Evolutionary conservation across 148 eudicot genomes (phyloP), one percentile per base, ranked within the genome.

Genomic region (Camellia japonica): DNA sequence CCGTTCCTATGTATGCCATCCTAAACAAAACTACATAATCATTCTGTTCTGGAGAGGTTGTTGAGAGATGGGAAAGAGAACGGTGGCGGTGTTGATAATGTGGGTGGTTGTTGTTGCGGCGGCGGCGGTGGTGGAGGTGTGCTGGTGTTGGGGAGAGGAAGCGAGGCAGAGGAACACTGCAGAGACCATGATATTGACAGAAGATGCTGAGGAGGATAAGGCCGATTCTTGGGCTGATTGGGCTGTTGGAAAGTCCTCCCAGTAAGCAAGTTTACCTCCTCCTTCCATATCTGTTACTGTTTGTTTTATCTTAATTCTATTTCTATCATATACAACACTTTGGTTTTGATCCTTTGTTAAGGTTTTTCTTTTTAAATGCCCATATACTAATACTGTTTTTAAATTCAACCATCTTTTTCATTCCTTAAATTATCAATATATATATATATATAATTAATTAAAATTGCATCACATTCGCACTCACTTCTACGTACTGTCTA

Each of bases 151-250:
- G 78, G 81, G 69, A 2, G 77, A 38, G 44, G 71, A 60, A 46
- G 59, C 82, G 15, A 61, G 65, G 75, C 68, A 79, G 47, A 67
- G 49, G 47, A 67, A 38, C 46, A 52, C 81, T 11, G 52, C 71
- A 18, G 72, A 77, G 15, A 51, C 71, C 11, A 5, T 68, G 77
- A 30, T 30, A 30, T 30, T 30, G 38, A 30, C 38, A 30, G 64
- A 82, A 16, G 79, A 82, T 9, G 81, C 75, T 43, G 80, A 78
- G 59, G 84, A 78, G 9, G 56, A 58, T 14, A 30, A 30, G 38
- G 78, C 52, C 30, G 70, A 81, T 56, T 52, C 85, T 43, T 78
- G 82, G 86, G 41, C 78, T 52, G 86, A 82, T 78, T 83, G 83
- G 88, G 82, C 85, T n/a, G 0, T 66, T 16, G 51, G 47, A 65